These are phyloP conservation scores for Spiraea crenata DNA, from an alignment of 331 rosid species.

Conservation along the genomic window DNA sequence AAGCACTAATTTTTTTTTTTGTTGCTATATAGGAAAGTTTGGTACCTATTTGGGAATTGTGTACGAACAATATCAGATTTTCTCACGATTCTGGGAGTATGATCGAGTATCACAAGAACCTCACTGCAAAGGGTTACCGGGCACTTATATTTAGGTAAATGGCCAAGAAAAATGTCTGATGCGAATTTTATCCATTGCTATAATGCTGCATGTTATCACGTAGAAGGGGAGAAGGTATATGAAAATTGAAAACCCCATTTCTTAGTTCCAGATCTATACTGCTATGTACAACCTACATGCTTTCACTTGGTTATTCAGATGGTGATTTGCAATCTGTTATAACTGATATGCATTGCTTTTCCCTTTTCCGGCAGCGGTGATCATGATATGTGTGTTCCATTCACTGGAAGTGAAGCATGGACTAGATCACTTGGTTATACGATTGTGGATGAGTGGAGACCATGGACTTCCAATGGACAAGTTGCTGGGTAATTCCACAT, in stretches of 20 bases:
- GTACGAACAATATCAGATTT: slow-evolving; percentile 41
- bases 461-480: slow-evolving; percentile 60
- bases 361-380: slow-evolving; percentile 54
- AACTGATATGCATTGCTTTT: slow-evolving; percentile 5
- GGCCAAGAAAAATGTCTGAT: not conserved
- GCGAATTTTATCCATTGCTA: not conserved
- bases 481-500: slow-evolving; percentile 52
- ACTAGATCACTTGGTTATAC: slow-evolving; percentile 60
- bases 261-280: not conserved
- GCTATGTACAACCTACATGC: not conserved
- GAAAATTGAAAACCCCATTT: not conserved
- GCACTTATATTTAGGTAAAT: slow-evolving; percentile 82
- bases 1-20: slow-evolving; percentile 13
- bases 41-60: slow-evolving; percentile 61
- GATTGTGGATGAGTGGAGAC: slow-evolving; percentile 69
- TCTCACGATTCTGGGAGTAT: slow-evolving; percentile 84
- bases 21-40: slow-evolving; percentile 41
- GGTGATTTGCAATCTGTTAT: not conserved
- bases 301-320: not conserved
- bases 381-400: slow-evolving; percentile 85
- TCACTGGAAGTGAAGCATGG: slow-evolving; percentile 76
- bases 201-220: not conserved
- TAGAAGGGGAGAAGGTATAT: not conserved
- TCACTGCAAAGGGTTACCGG: slow-evolving; percentile 70
- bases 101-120: slow-evolving; percentile 79